These are phyloP conservation scores for Rhodotorula sp. DNA, from an alignment of 1,284 basidiomycete genomes.

Conservation along the genomic window DNA sequence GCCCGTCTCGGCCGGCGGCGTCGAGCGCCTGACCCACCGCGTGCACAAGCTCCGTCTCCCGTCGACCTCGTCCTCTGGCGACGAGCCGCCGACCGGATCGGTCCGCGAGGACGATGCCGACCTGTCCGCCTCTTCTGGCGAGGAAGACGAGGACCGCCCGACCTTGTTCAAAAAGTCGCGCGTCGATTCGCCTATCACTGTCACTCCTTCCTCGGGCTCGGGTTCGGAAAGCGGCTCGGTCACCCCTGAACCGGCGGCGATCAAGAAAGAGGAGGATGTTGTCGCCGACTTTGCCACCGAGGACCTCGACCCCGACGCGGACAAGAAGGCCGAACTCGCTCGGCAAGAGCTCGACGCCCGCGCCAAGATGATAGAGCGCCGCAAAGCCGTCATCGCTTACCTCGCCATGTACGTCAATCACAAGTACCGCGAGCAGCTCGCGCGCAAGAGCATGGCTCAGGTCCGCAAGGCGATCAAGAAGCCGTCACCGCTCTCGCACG, in stretches of 20 bases:
- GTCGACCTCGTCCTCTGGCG: conserved; percentile 9
- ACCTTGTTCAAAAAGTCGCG: conserved; percentile 21
- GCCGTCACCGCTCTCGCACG: not conserved
- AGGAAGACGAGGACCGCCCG: conserved; percentile 35
- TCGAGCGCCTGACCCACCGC: conserved; percentile 38
- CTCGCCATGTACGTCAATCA: conserved; percentile 33
- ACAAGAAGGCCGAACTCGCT: not conserved
- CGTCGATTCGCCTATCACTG: conserved; percentile 6
- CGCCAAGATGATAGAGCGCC: conserved; percentile 6
- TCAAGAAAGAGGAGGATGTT: conserved; percentile 2
- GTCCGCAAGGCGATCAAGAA: conserved; percentile 20
- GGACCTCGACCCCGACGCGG: not conserved
- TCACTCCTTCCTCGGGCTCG: not conserved
- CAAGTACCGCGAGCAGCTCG: conserved; percentile 27
- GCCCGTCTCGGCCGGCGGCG: conserved; percentile 33
- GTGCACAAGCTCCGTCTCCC: conserved; percentile 37
- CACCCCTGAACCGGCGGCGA: not conserved
- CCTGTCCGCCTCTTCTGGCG: conserved; percentile 17
- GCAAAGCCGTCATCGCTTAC: conserved; percentile 31
- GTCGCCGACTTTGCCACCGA: not conserved
- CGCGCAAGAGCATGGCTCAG: conserved; percentile 15
- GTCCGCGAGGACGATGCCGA: conserved; percentile 20
- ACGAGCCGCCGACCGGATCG: not conserved
- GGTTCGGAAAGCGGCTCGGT: not conserved
- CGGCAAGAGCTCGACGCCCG: conserved; percentile 10